Evolutionary conservation across 768 basidiomycete genomes (phyloP), one percentile per base, ranked within the genome.

Genomic region (Mycena vitilis): DNA sequence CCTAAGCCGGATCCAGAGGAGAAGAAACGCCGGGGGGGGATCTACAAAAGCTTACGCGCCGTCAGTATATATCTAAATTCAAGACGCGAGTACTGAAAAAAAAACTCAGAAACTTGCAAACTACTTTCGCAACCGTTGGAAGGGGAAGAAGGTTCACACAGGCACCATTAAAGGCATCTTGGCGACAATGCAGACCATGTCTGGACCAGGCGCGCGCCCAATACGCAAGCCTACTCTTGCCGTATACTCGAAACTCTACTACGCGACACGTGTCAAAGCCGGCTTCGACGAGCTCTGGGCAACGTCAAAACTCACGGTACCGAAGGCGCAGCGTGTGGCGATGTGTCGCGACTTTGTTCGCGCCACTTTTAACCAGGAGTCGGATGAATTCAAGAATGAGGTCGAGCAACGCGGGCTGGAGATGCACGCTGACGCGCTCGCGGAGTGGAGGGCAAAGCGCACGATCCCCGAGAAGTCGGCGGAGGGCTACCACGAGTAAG

Each of bases 61-160:
- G 59, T 49, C 11, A 36, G 45, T 18, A 9, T n/a, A n/a, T n/a
- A n/a, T n/a, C n/a, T n/a, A n/a, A n/a, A n/a, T n/a, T n/a, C n/a
- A n/a, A n/a, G n/a, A n/a, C n/a, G n/a, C n/a, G n/a, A n/a, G n/a
- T n/a, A n/a, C n/a, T n/a, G n/a, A n/a, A n/a, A n/a, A n/a, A n/a
- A n/a, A n/a, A n/a, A n/a, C n/a, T 16, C 47, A 61, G 60, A 61
- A 61, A 61, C 16, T 61, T 1, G 20, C 12, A 5, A 61, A 61
- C 16, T 61, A 25, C 5, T 61, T 38, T 23, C 48, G 60, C 2
- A 38, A 37, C 6, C 48, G 60, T 12, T 61, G n/a, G 10, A n/a
- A 11, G 7, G 47, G 37, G 10, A 61, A 61, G 49, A 49, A 52
- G 22, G 6, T 61, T 0, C 60, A 61, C 22, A 37, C 12, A 10